A percentile compares a stretch with the other conserved stretches of the same genome.
Conservation (phyloP, 1,139 yeast species). For the Petasospora rhodanensis region DNA sequence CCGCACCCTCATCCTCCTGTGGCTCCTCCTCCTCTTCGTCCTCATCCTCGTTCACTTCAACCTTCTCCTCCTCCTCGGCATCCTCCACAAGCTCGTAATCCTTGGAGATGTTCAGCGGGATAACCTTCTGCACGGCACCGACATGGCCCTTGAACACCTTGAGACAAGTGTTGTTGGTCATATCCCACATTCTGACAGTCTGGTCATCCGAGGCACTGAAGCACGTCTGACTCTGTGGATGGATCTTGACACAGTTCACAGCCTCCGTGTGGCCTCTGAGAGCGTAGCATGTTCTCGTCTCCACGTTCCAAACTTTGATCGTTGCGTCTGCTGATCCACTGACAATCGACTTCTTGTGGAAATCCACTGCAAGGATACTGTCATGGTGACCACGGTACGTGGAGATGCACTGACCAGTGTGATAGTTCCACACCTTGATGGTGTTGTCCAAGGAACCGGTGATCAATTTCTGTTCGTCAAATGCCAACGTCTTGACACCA, state of each 20-base stretch:
- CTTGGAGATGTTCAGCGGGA: conserved; percentile 62
- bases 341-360: conserved; percentile 75
- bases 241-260: conserved; percentile 87
- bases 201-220: conserved; percentile 90
- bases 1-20: conserved; percentile 20
- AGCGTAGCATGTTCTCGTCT: conserved; percentile 85
- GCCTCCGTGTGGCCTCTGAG: conserved; percentile 90
- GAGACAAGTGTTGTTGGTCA: conserved; percentile 72
- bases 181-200: conserved; percentile 93
- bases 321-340: conserved; percentile 92
- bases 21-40: conserved; percentile 12
- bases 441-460: conserved; percentile 92
- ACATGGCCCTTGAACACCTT: conserved; percentile 60
- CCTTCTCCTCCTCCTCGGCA: conserved; percentile 26
- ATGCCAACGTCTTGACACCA: conserved; percentile 78
- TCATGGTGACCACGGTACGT: conserved; percentile 92
- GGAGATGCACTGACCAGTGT: conserved; percentile 89
- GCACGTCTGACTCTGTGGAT: conserved; percentile 69
- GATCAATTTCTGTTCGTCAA: conserved; percentile 83
- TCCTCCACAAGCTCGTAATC: conserved; percentile 35
- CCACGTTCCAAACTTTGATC: conserved; percentile 95
- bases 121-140: conserved; percentile 87
- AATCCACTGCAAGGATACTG: conserved; percentile 69
- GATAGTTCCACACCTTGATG: conserved; percentile 92
- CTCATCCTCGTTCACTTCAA: conserved; percentile 5